Conservation (phyloP, 352 stramenopile genomes). For the Blastocystis sp. region DNA sequence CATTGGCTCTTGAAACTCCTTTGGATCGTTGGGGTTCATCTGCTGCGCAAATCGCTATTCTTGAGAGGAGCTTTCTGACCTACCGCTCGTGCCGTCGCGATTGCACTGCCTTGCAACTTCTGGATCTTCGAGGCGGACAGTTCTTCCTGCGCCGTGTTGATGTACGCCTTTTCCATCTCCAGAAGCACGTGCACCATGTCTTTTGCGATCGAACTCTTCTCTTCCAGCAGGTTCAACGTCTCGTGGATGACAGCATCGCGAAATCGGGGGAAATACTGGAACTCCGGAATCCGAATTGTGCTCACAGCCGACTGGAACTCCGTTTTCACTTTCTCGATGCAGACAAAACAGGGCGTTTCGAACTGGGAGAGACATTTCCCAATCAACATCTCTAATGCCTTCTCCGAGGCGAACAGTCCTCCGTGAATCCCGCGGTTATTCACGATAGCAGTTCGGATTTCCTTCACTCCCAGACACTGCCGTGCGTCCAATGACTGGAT, state of each 20-base stretch:
- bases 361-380: slow-evolving; percentile 90
- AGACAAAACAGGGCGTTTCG: slow-evolving; percentile 86
- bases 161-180: slow-evolving; percentile 94
- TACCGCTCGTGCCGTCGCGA: slow-evolving; percentile 15
- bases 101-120: not conserved
- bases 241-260: slow-evolving; percentile 14
- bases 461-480: slow-evolving; percentile 89
- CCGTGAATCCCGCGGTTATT: slow-evolving; percentile 93
- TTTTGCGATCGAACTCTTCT: slow-evolving; percentile 67
- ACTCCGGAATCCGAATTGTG: not conserved
- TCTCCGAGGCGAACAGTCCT: slow-evolving; percentile 94
- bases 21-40: not conserved
- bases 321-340: slow-evolving; percentile 95
- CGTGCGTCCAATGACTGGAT: slow-evolving; percentile 83
- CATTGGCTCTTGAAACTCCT: slow-evolving; percentile 13
- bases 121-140: slow-evolving; percentile 73
- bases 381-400: slow-evolving; percentile 94
- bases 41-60: slow-evolving; percentile 18
- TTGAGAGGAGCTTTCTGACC: not conserved
- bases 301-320: slow-evolving; percentile 78
- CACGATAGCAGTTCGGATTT: slow-evolving; percentile 96
- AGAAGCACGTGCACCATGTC: slow-evolving; percentile 96
- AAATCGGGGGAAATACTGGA: slow-evolving; percentile 20
- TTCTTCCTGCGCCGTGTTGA: slow-evolving; percentile 98
- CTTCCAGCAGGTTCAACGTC: slow-evolving; percentile 21